These are phyloP conservation scores for Colletotrichum liriopes DNA, from an alignment of 2,329 filamentous ascomycete genomes.

Conservation along the genomic window DNA sequence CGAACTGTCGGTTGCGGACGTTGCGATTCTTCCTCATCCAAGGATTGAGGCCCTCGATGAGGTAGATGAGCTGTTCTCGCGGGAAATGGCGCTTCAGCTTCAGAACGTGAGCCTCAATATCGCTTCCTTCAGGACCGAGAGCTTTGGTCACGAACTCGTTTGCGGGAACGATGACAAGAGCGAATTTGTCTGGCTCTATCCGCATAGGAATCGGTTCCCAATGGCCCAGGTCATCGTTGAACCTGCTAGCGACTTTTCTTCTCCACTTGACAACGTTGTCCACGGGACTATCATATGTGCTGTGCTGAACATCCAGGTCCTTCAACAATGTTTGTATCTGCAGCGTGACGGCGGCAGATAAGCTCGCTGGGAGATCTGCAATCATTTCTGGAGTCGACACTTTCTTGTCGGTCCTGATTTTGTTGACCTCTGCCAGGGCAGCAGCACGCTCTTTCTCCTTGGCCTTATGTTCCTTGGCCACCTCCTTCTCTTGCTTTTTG, in stretches of 20 bases:
- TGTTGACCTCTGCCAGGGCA: constrained; percentile 82
- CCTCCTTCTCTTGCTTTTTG: constrained; percentile 71
- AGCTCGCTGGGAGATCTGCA: constrained; percentile 74
- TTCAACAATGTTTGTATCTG: constrained; percentile 67
- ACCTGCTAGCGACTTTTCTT: constrained; percentile 75
- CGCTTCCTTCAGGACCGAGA: constrained; percentile 60
- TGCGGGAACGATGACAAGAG: constrained; percentile 74
- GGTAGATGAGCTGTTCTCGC: constrained; percentile 72
- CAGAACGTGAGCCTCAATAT: constrained; percentile 72
- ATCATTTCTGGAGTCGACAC: constrained; percentile 84
- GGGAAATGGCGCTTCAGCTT: constrained; percentile 70
- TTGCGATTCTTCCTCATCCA: constrained; percentile 81
- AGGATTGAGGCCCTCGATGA: constrained; percentile 77
- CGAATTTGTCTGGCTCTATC: constrained; percentile 71
- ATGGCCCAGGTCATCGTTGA: constrained; percentile 71
- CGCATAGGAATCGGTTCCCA: constrained; percentile 75
- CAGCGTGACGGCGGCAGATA: constrained; percentile 63
- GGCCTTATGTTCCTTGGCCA: constrained; percentile 73
- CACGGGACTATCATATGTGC: constrained; percentile 61
- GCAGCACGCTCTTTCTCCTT: constrained; percentile 75
- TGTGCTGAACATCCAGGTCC: constrained; percentile 64
- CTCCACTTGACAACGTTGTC: constrained; percentile 77
- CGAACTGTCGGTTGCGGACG: constrained; percentile 77
- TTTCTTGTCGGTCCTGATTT: constrained; percentile 80
- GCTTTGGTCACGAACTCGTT: constrained; percentile 77